A percentile compares a stretch with the other conserved stretches of the same genome.
These are phyloP conservation scores for Candida albicans DNA, from an alignment of 1,139 yeast species.

Conservation along the genomic window DNA sequence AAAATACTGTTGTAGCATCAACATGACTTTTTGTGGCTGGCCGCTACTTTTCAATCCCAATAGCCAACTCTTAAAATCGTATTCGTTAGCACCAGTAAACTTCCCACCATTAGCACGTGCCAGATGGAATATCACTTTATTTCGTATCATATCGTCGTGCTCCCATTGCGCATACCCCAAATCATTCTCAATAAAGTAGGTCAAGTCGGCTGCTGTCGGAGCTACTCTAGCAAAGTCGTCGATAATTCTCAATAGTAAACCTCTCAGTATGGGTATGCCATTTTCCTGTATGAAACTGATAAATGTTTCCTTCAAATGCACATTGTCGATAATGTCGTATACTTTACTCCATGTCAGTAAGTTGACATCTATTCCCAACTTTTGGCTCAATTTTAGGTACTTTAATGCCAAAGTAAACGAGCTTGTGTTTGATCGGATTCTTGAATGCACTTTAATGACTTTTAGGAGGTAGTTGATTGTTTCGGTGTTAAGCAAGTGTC, in stretches of 20 bases:
- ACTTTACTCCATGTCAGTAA: constrained; percentile 39
- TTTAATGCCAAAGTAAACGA: constrained; percentile 32
- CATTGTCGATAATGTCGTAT: constrained; percentile 39
- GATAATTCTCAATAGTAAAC: constrained; percentile 29
- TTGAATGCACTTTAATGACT: constrained; percentile 33
- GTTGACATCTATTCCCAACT: constrained; percentile 31
- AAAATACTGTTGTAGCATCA: constrained; percentile 20
- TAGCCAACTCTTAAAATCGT: constrained; percentile 18
- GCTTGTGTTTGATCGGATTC: constrained; percentile 34
- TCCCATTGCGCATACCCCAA: constrained; percentile 32
- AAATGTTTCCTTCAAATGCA: constrained; percentile 38
- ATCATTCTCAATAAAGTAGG: constrained; percentile 36
- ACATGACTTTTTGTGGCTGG: constrained; percentile 10
- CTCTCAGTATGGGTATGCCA: constrained; percentile 36
- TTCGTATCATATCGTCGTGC: constrained; percentile 28
- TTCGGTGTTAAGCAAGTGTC: constrained; percentile 40
- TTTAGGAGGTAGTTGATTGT: constrained; percentile 42
- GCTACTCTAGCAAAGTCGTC: constrained; percentile 39
- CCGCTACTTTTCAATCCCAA: constrained; percentile 14
- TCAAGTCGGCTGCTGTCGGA: constrained; percentile 24
- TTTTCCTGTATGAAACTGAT: constrained; percentile 32
- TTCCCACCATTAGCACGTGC: not conserved
- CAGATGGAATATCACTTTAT: constrained; percentile 29
- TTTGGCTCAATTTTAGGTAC: constrained; percentile 30
- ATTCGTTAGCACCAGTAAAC: constrained; percentile 11